These are phyloP conservation scores for Porpolomopsis calyptriformis DNA, from an alignment of 768 basidiomycete species.

Conservation along the genomic window DNA sequence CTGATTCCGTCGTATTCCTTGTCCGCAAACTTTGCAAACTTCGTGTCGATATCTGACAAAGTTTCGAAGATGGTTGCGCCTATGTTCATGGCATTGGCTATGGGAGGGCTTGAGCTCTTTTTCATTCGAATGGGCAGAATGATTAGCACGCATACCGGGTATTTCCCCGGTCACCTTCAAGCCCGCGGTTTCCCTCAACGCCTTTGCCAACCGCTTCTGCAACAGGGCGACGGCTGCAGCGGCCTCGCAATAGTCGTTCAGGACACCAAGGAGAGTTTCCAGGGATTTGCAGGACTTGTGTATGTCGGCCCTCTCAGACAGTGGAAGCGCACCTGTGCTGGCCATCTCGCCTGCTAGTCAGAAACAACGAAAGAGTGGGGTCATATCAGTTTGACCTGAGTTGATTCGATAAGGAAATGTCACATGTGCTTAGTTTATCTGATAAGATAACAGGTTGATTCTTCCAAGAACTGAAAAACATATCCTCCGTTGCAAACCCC, in stretches of 20 bases:
- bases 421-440: background rate
- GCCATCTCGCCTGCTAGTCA: conserved; percentile 12
- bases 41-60: conserved; percentile 58
- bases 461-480: no score
- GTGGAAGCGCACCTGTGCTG: conserved; percentile 13
- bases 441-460: background rate
- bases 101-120: background rate
- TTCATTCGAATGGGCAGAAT: background rate
- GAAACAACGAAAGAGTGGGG: conserved; percentile 20
- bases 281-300: conserved; percentile 76
- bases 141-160: conserved; percentile 37
- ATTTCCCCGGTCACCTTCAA: conserved; percentile 51
- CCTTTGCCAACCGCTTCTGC: conserved; percentile 69
- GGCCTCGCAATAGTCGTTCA: conserved; percentile 71
- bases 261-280: conserved; percentile 51
- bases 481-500: no score
- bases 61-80: conserved; percentile 60
- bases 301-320: conserved; percentile 59
- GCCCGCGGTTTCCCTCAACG: conserved; percentile 53
- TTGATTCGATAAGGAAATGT: background rate
- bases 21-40: conserved; percentile 64
- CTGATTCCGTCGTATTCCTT: conserved; percentile 61
- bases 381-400: background rate
- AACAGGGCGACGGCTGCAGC: conserved; percentile 46
- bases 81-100: conserved; percentile 59